Evolutionary conservation across 177 flowering plant species (phyloP).

Genomic region (Vitis hybrid): DNA sequence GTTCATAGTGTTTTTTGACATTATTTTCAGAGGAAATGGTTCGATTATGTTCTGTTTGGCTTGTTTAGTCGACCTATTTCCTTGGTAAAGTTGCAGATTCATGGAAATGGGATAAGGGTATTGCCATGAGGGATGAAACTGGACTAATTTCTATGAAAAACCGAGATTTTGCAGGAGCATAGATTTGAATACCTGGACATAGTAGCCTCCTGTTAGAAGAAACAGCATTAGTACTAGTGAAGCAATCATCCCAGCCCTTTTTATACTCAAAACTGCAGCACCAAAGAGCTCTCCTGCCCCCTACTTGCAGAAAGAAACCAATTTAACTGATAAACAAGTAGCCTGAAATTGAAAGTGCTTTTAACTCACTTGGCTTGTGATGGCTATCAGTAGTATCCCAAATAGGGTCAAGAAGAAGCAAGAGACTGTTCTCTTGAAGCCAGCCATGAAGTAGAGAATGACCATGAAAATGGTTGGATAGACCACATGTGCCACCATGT

Average conservation of each 20-base stretch:
- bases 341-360: neutral
- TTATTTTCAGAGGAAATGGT: too few relatives aligned
- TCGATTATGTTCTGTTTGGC: too few relatives aligned
- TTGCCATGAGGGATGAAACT: too few relatives aligned
- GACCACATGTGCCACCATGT: constrained; percentile 83
- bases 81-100: too few relatives aligned
- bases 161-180: too few relatives aligned
- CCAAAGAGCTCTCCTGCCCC: constrained; percentile 97
- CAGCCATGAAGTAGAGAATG: constrained; percentile 95
- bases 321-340: neutral
- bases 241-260: constrained; percentile 89
- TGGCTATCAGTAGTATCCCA: constrained; percentile 55
- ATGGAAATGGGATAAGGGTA: too few relatives aligned
- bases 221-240: constrained; percentile 84
- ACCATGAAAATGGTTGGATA: constrained; percentile 83
- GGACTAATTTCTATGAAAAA: too few relatives aligned
- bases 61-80: too few relatives aligned
- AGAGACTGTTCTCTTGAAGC: constrained; percentile 66
- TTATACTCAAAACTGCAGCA: constrained; percentile 82
- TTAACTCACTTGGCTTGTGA: constrained; percentile 82
- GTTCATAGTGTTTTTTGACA: too few relatives aligned
- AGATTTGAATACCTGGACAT: constrained; percentile 69
- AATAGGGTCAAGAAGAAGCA: constrained; percentile 81
- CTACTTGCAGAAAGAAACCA: constrained; percentile 28
- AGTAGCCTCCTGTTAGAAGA: constrained; percentile 96